phyloP scores from a whole-genome alignment of 2,329 filamentous ascomycete genomes.

The Ophiostoma fasciatum region DNA sequence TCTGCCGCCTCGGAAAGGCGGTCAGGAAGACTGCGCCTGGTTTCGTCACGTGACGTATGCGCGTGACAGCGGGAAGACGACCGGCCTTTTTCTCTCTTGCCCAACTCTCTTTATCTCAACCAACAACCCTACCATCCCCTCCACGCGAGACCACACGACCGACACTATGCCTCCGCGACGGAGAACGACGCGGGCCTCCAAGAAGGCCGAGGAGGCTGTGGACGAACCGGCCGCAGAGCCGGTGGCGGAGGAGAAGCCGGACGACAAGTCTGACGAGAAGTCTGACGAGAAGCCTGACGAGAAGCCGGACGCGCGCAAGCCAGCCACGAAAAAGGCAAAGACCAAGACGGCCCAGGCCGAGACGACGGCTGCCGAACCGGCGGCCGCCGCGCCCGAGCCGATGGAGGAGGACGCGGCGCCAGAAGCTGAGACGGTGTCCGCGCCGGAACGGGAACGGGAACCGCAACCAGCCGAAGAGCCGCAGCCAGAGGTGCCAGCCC shows the following conservation, averaged over 20 bases:
- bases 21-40: no score
- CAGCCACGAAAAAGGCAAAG: no score
- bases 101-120: background rate
- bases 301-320: no score
- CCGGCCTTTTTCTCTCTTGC: background rate
- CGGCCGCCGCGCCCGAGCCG: background rate
- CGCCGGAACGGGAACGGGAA: background rate
- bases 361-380: background rate
- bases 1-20: background rate
- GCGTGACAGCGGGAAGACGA: no score
- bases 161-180: conserved; percentile 5
- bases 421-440: background rate
- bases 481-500: background rate
- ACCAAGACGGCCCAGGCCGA: no score
- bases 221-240: background rate
- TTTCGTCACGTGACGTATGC: no score
- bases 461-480: no score
- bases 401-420: background rate
- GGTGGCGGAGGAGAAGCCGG: background rate
- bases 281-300: background rate
- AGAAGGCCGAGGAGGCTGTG: conserved; percentile 3
- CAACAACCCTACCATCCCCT: background rate
- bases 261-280: background rate
- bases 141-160: background rate
- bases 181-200: conserved; percentile 5